These are phyloP conservation scores for Zygosaccharomyces pseudobailii DNA, from an alignment of 1,139 yeast genomes.

Conservation along the genomic window DNA sequence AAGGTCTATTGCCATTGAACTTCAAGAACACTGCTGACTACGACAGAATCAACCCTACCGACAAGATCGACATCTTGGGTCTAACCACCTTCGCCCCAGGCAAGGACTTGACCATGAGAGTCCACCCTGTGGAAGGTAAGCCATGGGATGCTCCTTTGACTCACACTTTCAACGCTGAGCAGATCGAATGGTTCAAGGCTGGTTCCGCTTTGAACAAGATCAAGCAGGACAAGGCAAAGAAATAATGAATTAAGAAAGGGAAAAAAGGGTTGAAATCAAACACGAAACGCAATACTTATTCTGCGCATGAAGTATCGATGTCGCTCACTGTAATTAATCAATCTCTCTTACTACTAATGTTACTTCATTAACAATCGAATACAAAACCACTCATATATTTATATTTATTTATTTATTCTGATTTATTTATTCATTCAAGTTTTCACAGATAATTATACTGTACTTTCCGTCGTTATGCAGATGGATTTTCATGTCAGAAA, in stretches of 20 bases:
- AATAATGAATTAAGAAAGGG: background rate
- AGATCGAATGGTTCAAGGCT: constrained; percentile 97
- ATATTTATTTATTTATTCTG: constrained; percentile 12
- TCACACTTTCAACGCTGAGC: constrained; percentile 94
- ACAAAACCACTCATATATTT: constrained; percentile 5
- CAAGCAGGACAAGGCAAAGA: constrained; percentile 44
- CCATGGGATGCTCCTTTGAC: constrained; percentile 86
- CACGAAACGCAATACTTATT: background rate
- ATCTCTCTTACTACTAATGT: constrained; percentile 6
- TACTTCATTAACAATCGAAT: constrained; percentile 5
- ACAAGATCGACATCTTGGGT: constrained; percentile 83
- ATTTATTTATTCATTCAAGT: background rate
- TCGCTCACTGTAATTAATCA: constrained; percentile 12
- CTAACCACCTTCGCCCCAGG: constrained; percentile 89
- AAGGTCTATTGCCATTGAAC: constrained; percentile 96
- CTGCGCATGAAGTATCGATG: constrained; percentile 5
- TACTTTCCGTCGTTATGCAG: too few species aligned
- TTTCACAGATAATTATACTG: too few species aligned
- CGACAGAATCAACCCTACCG: constrained; percentile 89
- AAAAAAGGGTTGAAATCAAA: background rate
- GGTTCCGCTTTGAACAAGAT: constrained; percentile 99
- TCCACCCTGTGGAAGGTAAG: constrained; percentile 80
- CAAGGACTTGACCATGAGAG: constrained; percentile 79
- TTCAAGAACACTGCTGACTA: constrained; percentile 84
- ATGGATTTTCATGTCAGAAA: too few species aligned